These are phyloP conservation scores for Paramyrothecium roridum DNA, from an alignment of 2,329 filamentous ascomycete genomes.

Conservation along the genomic window DNA sequence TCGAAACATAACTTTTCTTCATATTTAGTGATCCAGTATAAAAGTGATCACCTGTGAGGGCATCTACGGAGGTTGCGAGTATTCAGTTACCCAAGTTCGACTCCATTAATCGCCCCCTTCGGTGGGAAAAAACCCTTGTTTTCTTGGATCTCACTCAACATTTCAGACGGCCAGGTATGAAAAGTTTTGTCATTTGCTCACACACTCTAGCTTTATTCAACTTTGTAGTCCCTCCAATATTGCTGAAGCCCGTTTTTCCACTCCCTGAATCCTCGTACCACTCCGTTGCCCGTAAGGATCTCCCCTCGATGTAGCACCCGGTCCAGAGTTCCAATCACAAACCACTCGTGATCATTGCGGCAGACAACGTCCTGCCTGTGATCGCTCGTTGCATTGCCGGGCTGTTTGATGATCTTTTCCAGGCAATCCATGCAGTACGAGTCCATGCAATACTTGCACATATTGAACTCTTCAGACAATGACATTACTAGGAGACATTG, in stretches of 20 bases:
- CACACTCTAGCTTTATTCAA: no score
- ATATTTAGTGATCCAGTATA: no score
- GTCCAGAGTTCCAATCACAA: conserved; percentile 32
- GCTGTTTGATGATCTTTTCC: conserved; percentile 21
- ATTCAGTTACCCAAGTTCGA: no score
- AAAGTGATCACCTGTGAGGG: no score
- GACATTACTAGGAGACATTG: conserved; percentile 33
- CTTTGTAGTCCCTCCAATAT: conserved; percentile 19
- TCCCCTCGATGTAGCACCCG: conserved; percentile 32
- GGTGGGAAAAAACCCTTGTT: no score
- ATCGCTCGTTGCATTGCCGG: conserved; percentile 25
- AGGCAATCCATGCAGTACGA: conserved; percentile 33
- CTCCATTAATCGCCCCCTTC: no score
- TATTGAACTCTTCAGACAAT: conserved; percentile 24
- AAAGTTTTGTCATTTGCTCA: no score
- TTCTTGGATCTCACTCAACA: no score
- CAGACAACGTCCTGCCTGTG: conserved; percentile 26
- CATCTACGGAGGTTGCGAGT: no score
- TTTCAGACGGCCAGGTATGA: no score
- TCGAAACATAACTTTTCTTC: no score
- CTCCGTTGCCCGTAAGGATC: conserved; percentile 28
- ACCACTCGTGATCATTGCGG: conserved; percentile 34
- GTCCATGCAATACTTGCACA: conserved; percentile 37
- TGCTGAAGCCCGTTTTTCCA: conserved; percentile 31
- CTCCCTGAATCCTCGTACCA: conserved; percentile 26